Conservation (phyloP, 257 asterid genomes). For the Solanum medicagineum region DNA sequence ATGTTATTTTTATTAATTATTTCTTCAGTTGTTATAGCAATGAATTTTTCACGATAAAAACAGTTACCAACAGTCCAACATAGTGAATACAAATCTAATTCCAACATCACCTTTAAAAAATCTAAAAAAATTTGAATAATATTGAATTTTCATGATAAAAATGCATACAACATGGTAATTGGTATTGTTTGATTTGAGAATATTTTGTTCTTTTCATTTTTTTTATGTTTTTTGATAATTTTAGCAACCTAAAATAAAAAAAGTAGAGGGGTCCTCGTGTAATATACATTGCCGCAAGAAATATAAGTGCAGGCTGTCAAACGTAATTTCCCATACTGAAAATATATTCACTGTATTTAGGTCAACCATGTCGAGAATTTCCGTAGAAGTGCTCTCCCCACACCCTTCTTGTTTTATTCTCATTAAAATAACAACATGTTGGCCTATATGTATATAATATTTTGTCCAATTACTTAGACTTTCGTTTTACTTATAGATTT, state of each 20-base stretch:
- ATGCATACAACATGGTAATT: too few species aligned
- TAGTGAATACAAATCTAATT: too few species aligned
- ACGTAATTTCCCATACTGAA: neutral
- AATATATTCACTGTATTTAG: neutral
- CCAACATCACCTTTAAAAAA: too few species aligned
- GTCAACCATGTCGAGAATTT: neutral
- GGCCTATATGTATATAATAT: neutral
- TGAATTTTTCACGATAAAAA: too few species aligned
- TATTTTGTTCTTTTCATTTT: too few species aligned
- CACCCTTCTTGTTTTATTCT: neutral
- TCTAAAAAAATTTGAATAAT: too few species aligned
- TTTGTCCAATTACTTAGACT: neutral
- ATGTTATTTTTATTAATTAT: too few species aligned
- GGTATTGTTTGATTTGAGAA: neutral
- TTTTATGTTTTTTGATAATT: neutral
- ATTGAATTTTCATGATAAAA: too few species aligned
- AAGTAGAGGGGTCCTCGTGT: neutral
- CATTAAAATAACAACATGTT: neutral
- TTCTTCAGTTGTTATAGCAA: too few species aligned
- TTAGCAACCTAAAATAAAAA: neutral
- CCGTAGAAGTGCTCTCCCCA: neutral
- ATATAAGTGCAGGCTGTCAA: neutral
- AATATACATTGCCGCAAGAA: neutral
- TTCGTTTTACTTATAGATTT: too few species aligned
- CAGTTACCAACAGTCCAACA: too few species aligned